Conservation (phyloP, 2,329 filamentous ascomycete genomes). For the Aspergillus candidus region DNA sequence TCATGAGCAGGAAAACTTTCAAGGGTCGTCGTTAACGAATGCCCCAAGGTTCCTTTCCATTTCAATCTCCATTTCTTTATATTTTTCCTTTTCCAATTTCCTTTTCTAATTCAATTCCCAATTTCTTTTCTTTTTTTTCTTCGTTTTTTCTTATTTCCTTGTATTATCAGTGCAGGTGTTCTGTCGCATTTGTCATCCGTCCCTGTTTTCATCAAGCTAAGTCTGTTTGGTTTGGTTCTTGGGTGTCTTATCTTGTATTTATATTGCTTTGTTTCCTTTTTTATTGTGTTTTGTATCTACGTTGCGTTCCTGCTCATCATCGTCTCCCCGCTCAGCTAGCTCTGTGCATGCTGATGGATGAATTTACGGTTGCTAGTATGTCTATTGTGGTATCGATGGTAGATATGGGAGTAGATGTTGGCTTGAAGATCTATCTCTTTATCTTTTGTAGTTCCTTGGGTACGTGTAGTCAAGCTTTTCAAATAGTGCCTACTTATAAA, state of each 20-base stretch:
- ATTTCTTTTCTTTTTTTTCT: conserved; percentile 4
- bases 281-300: conserved; percentile 7
- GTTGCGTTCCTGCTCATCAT: too few relatives aligned
- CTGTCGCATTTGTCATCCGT: conserved; percentile 8
- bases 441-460: too few relatives aligned
- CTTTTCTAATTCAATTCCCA: conserved; percentile 9
- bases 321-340: conserved; percentile 8
- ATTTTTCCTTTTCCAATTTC: conserved; percentile 15
- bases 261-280: conserved; percentile 5
- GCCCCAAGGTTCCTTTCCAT: not conserved
- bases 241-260: conserved; percentile 6
- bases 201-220: conserved; percentile 8
- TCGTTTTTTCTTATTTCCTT: conserved; percentile 7
- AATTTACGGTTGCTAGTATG: conserved; percentile 21
- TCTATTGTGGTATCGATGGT: not conserved
- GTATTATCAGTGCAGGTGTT: conserved; percentile 19
- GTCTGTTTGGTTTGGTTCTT: conserved; percentile 12
- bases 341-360: conserved; percentile 24
- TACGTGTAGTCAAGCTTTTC: too few relatives aligned
- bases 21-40: too few relatives aligned
- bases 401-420: not conserved
- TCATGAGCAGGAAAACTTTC: too few relatives aligned
- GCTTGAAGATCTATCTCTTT: too few relatives aligned
- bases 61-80: conserved; percentile 13
- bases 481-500: too few relatives aligned